Evolutionary conservation across 2,329 filamentous ascomycete species (phyloP).

Genomic region (Esteya vermicola): DNA sequence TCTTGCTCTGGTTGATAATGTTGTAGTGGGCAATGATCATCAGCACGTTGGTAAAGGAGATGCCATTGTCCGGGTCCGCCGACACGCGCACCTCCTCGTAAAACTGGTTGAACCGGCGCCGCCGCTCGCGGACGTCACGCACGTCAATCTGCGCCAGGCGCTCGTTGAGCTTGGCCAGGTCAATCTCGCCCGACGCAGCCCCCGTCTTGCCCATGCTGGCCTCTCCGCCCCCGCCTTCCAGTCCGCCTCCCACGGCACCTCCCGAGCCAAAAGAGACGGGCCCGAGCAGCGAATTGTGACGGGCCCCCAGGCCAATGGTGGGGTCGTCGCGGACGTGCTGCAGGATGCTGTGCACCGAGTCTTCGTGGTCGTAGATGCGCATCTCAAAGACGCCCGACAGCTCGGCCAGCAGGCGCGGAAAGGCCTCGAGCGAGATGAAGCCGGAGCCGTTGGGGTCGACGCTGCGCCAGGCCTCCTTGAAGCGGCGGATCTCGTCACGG

Average conservation of each 20-base stretch:
- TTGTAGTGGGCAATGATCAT: constrained; percentile 98
- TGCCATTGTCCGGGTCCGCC: constrained; percentile 76
- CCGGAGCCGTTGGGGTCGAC: constrained; percentile 86
- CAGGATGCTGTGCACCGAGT: constrained; percentile 75
- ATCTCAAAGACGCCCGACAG: constrained; percentile 93
- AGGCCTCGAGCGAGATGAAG: constrained; percentile 78
- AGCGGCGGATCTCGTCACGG: constrained; percentile 84
- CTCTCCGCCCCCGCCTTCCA: no score
- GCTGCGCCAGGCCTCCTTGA: constrained; percentile 97
- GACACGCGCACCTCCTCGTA: constrained; percentile 94
- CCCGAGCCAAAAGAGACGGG: no score
- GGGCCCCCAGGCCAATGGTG: constrained; percentile 16
- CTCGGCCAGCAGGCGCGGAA: constrained; percentile 78
- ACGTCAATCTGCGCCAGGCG: constrained; percentile 63
- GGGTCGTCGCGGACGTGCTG: constrained; percentile 59
- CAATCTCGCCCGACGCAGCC: constrained; percentile 44
- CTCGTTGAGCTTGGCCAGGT: constrained; percentile 61
- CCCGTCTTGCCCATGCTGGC: no score
- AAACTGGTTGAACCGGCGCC: constrained; percentile 80
- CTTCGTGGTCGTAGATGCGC: constrained; percentile 86
- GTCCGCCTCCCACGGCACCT: no score
- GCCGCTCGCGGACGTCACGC: constrained; percentile 55
- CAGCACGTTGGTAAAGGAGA: constrained; percentile 80
- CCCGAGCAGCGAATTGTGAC: constrained; percentile 43
- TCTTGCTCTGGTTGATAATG: constrained; percentile 96